phyloP scores from a whole-genome alignment of 805 yeast genomes.

The Spathaspora gorwiae region DNA sequence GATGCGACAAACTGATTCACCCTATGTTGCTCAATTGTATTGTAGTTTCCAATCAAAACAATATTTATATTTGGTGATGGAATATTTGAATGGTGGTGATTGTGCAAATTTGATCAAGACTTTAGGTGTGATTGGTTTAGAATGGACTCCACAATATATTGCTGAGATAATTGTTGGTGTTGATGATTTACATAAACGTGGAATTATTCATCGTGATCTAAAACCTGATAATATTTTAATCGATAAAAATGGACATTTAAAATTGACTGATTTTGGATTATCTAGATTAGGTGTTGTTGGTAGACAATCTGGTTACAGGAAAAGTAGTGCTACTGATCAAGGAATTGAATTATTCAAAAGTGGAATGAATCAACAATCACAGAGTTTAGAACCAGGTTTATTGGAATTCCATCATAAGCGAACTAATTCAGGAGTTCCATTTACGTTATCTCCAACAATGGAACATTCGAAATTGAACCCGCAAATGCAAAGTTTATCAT shows the following conservation, averaged over 20 bases:
- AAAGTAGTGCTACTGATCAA: conserved; percentile 40
- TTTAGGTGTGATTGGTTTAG: conserved; percentile 78
- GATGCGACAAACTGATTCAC: conserved; percentile 93
- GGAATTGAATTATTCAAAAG: conserved; percentile 38
- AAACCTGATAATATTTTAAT: conserved; percentile 92
- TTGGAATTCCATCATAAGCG: conserved; percentile 27
- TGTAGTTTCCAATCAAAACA: conserved; percentile 87
- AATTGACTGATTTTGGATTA: conserved; percentile 92
- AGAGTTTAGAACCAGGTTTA: conserved; percentile 19
- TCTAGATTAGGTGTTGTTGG: conserved; percentile 85
- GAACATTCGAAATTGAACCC: conserved; percentile 20
- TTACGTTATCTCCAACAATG: conserved; percentile 37
- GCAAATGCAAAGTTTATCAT: conserved; percentile 6
- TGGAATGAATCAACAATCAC: neutral
- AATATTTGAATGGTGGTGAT: conserved; percentile 93
- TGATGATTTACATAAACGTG: conserved; percentile 79
- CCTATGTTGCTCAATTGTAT: conserved; percentile 85
- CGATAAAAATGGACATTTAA: conserved; percentile 82
- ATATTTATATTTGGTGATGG: conserved; percentile 90
- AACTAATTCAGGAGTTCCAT: conserved; percentile 41
- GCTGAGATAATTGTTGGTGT: conserved; percentile 92
- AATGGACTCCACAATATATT: conserved; percentile 80
- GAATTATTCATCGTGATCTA: conserved; percentile 90
- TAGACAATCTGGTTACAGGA: conserved; percentile 56
- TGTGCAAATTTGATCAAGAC: conserved; percentile 79